A percentile compares a stretch with the other conserved stretches of the same genome.
phyloP scores from a whole-genome alignment of 805 yeast genomes.

The Lipomyces sp. region DNA sequence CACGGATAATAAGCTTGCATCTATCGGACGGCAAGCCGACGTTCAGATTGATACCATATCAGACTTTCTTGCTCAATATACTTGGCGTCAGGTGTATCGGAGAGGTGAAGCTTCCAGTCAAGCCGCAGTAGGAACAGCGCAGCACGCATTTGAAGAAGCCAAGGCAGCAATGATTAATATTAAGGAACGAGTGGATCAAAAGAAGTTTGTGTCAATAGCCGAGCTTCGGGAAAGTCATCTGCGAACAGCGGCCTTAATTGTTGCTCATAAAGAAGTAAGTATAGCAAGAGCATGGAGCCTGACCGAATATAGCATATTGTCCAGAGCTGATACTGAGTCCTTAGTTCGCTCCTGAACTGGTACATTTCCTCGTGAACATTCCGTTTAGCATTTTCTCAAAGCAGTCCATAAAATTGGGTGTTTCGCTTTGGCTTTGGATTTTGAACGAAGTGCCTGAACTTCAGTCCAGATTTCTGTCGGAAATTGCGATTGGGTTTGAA shows the following conservation, averaged over 20 bases:
- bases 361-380: conserved; percentile 43
- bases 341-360: conserved; percentile 38
- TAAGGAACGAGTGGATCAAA: conserved; percentile 24
- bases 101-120: conserved; percentile 6
- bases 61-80: conserved; percentile 69
- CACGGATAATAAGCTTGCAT: conserved; percentile 61
- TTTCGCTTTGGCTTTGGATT: conserved; percentile 76
- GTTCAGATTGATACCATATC: conserved; percentile 55
- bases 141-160: conserved; percentile 27
- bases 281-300: conserved; percentile 10
- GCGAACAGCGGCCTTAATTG: conserved; percentile 44
- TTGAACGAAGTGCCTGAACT: conserved; percentile 62
- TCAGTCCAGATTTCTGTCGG: conserved; percentile 60
- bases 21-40: conserved; percentile 40
- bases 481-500: conserved; percentile 68
- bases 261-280: conserved; percentile 26
- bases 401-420: conserved; percentile 57
- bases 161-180: conserved; percentile 31
- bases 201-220: conserved; percentile 30
- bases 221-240: conserved; percentile 34
- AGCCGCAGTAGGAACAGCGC: background rate
- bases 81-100: conserved; percentile 51
- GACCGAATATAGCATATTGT: conserved; percentile 40
- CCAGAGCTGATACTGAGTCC: background rate
- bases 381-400: conserved; percentile 70